These are phyloP conservation scores for Dictyostelium citrinum DNA, from an alignment of 78 protist genomes.

Conservation along the genomic window DNA sequence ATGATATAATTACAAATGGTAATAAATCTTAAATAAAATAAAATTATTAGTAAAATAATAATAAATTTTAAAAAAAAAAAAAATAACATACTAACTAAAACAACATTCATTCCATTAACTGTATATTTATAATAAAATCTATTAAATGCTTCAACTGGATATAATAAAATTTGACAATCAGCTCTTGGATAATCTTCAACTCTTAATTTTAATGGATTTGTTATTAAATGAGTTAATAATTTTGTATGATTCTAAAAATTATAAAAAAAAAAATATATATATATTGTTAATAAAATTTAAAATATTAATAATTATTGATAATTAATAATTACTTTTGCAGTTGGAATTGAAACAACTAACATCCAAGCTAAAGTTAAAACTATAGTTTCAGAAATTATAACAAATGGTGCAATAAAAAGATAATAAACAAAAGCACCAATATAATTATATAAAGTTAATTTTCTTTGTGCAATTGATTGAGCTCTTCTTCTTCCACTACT, in stretches of 20 bases:
- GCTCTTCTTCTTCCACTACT: neutral
- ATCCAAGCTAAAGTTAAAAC: slow-evolving; percentile 74
- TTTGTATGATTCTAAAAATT: slow-evolving; percentile 6
- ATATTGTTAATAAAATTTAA: neutral
- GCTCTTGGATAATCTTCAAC: neutral
- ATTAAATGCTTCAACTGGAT: slow-evolving; percentile 79
- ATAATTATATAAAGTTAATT: slow-evolving; percentile 6
- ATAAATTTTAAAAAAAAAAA: neutral
- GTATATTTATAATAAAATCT: slow-evolving; percentile 71
- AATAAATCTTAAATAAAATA: slow-evolving; percentile 29
- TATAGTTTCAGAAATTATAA: slow-evolving; percentile 32
- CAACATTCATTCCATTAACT: slow-evolving; percentile 78
- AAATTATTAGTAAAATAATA: neutral
- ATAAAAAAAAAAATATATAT: neutral
- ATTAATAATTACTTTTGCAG: slow-evolving; percentile 55
- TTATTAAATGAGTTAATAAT: slow-evolving; percentile 15
- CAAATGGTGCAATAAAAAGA: slow-evolving; percentile 20
- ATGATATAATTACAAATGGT: slow-evolving; percentile 67
- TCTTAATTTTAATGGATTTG: slow-evolving; percentile 17
- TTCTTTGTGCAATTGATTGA: neutral
- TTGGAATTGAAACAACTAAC: slow-evolving; percentile 84
- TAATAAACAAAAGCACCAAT: slow-evolving; percentile 45
- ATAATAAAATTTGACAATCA: slow-evolving; percentile 50
- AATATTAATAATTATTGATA: neutral
- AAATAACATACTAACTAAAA: slow-evolving; percentile 61